These are phyloP conservation scores for Starmerella gropengiesseri DNA, from an alignment of 805 yeast species.

Conservation along the genomic window DNA sequence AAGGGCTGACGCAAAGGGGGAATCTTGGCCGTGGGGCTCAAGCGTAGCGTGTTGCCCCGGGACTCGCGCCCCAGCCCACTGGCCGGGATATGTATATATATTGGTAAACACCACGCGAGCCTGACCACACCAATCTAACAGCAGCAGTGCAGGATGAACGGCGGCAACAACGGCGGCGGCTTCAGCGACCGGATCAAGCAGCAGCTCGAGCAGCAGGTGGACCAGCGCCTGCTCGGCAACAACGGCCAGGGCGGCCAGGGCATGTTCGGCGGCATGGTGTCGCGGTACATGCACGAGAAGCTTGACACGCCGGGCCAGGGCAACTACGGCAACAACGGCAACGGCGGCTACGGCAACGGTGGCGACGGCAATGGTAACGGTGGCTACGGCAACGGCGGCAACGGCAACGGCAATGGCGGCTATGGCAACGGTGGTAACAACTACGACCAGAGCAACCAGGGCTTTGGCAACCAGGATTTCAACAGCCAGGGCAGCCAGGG, in stretches of 20 bases:
- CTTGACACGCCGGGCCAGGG: slow-evolving; percentile 7
- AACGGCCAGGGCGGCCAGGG: slow-evolving; percentile 7
- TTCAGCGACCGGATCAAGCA: slow-evolving; percentile 10
- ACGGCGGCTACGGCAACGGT: slow-evolving; percentile 3
- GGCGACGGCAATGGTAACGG: slow-evolving; percentile 5
- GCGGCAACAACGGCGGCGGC: slow-evolving; percentile 11
- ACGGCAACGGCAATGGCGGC: slow-evolving; percentile 4
- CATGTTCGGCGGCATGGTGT: neutral
- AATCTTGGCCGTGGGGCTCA: no score
- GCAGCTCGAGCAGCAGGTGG: slow-evolving; percentile 12
- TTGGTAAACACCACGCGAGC: no score
- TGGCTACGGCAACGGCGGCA: slow-evolving; percentile 7
- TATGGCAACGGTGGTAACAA: neutral
- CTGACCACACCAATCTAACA: no score
- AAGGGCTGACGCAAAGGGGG: no score
- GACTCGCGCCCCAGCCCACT: no score
- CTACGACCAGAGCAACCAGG: neutral
- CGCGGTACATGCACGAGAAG: slow-evolving; percentile 1
- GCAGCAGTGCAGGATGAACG: no score
- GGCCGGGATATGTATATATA: no score
- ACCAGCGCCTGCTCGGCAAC: slow-evolving; percentile 5
- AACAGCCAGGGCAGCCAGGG: slow-evolving; percentile 8
- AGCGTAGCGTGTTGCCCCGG: no score
- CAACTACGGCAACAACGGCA: slow-evolving; percentile 3
- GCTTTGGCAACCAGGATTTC: slow-evolving; percentile 12